Conservation (phyloP, 2,329 filamentous ascomycete genomes). For the Leptographium procerum region DNA sequence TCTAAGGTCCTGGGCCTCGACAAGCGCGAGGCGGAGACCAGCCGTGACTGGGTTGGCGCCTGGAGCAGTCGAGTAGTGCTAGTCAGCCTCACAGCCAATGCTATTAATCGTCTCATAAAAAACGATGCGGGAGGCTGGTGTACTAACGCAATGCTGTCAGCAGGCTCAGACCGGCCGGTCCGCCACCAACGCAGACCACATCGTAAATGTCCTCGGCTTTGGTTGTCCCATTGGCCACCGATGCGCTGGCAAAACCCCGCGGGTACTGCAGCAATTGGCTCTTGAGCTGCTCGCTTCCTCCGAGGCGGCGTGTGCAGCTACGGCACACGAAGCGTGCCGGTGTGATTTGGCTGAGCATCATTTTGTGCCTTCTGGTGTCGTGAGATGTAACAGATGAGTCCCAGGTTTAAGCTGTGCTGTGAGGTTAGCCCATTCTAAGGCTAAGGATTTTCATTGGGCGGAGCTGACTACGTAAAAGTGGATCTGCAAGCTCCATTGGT, state of each 20-base stretch:
- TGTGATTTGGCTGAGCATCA: conserved; percentile 7
- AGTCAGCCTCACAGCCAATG: background rate
- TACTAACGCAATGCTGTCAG: conserved; percentile 61
- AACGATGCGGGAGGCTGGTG: background rate
- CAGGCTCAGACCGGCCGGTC: conserved; percentile 78
- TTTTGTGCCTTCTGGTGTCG: background rate
- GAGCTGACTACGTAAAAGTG: background rate
- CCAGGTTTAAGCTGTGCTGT: no score
- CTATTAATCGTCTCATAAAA: background rate
- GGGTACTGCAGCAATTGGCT: conserved; percentile 17
- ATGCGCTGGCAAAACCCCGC: conserved; percentile 30
- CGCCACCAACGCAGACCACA: conserved; percentile 83
- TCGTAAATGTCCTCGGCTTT: conserved; percentile 67
- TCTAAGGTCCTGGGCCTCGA: conserved; percentile 78
- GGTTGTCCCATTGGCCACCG: conserved; percentile 5
- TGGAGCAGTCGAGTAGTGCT: conserved; percentile 21
- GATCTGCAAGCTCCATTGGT: no score
- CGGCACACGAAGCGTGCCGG: conserved; percentile 26
- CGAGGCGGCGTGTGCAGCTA: conserved; percentile 31
- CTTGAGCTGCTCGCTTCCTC: conserved; percentile 12
- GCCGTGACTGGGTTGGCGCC: conserved; percentile 66
- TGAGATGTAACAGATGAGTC: no score
- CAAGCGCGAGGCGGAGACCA: conserved; percentile 70
- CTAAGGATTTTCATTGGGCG: background rate
- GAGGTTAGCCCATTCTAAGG: background rate